phyloP scores from a whole-genome alignment of 2,329 filamentous ascomycete species.

The Claviceps humidiphila region DNA sequence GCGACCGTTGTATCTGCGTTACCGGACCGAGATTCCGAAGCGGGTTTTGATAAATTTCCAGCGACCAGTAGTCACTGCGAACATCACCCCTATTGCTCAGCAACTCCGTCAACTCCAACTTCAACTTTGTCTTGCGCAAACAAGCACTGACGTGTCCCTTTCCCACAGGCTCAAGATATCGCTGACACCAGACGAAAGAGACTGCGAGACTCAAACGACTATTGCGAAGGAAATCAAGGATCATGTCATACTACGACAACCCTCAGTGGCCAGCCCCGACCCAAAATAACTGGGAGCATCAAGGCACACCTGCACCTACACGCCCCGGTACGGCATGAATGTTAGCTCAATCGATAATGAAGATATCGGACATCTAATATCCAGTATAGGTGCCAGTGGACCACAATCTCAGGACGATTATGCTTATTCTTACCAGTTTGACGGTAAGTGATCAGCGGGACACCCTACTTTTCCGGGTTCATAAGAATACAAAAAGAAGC shows the following conservation, averaged over 20 bases:
- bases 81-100: background rate
- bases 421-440: slow-evolving; percentile 78
- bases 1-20: background rate
- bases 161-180: background rate
- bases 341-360: background rate
- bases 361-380: slow-evolving; percentile 5
- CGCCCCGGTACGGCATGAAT: slow-evolving; percentile 23
- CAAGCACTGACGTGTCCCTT: background rate
- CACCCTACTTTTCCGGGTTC: background rate
- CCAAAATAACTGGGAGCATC: slow-evolving; percentile 34
- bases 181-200: background rate
- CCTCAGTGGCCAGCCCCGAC: slow-evolving; percentile 24
- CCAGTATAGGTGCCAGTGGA: slow-evolving; percentile 54
- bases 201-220: background rate
- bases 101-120: background rate
- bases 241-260: slow-evolving; percentile 35
- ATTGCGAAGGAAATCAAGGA: background rate
- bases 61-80: background rate
- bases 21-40: background rate
- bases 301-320: slow-evolving; percentile 26
- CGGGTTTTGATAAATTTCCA: background rate
- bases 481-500: background rate
- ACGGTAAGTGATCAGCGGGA: slow-evolving; percentile 49
- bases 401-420: slow-evolving; percentile 62
- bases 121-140: background rate